Base-by-base conservation (phyloP, 345 rosid genomes). In the Heritiera fomes region DNA sequence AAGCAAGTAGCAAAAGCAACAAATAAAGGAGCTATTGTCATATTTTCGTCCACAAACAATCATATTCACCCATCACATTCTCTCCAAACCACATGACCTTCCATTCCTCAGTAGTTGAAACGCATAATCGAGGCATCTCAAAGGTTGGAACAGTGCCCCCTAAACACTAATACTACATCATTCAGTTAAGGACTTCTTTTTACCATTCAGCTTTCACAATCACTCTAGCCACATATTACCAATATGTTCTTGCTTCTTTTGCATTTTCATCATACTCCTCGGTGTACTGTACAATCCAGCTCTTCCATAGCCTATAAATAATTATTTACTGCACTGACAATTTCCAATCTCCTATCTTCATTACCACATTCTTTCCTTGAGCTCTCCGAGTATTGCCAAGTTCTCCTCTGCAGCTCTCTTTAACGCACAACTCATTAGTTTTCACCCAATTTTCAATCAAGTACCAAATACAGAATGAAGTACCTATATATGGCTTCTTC, bases 1-100 rank as follows among this genome's bases (percentile, higher is more conserved):
- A 70, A 71, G 52, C 53, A 68, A 46, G 73, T 20, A 20, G 55
- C 73, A 45, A 68, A 68, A 9, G 55, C 72, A 68, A 10, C 49
- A 43, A 20, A 15, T 45, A 60, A 46, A 2, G 18, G 38, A 68
- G 34, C 53, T n/a, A 6, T 11, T n/a, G 53, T 68, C 20, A n/a
- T 68, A 45, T 68, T 45, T 68, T 15, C 34, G 4, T 20, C 20
- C 53, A 45, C 18, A 20, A 68, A 34, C 72, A 45, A 45, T 20
- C 20, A 7, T 43, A 68, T 66, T n/a, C 72, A 20, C 32, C 53
- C 53, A 43, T 11, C 53, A 45, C 32, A 45, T 20, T 67, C 8
- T 68, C 53, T 45, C 45, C 6, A 30, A 68, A 20, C 72, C 52
- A 41, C 1, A n/a, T 66, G 41, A 66, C 28, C 9, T 8, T 18